These are phyloP conservation scores for Mucor lusitanicus DNA, from an alignment of 371 early-diverging fungal genomes.

Conservation along the genomic window DNA sequence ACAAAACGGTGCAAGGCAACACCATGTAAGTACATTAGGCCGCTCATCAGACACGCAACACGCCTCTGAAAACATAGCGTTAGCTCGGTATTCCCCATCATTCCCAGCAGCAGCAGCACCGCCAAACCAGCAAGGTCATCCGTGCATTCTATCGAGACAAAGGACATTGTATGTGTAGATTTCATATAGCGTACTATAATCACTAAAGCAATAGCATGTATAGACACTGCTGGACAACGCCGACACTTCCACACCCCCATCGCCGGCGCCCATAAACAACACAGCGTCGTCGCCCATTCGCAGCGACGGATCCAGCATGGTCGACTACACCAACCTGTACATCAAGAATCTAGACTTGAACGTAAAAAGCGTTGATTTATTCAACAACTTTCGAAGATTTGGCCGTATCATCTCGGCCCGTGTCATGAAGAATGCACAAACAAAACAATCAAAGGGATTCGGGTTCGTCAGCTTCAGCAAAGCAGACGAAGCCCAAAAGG, in stretches of 20 bases:
- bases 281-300: neutral
- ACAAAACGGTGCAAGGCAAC: conserved; percentile 19
- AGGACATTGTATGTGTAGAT: neutral
- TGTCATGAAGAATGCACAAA: conserved; percentile 48
- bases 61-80: neutral
- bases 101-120: neutral
- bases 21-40: conserved; percentile 18
- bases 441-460: conserved; percentile 49
- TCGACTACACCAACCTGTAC: conserved; percentile 51
- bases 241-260: neutral
- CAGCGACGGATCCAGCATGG: conserved; percentile 6
- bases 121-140: neutral
- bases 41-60: neutral
- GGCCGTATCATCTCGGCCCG: conserved; percentile 57
- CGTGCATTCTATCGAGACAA: neutral
- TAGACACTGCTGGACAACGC: neutral
- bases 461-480: conserved; percentile 52
- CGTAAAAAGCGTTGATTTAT: conserved; percentile 49
- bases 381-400: conserved; percentile 46
- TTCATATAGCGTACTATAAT: neutral
- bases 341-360: conserved; percentile 57
- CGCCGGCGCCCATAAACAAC: neutral
- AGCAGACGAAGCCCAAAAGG: conserved; percentile 42
- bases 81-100: conserved; percentile 1
- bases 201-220: neutral